Evolutionary conservation across 2,329 filamentous ascomycete genomes (phyloP).

Genomic region (Scolecobasidium constrictum): DNA sequence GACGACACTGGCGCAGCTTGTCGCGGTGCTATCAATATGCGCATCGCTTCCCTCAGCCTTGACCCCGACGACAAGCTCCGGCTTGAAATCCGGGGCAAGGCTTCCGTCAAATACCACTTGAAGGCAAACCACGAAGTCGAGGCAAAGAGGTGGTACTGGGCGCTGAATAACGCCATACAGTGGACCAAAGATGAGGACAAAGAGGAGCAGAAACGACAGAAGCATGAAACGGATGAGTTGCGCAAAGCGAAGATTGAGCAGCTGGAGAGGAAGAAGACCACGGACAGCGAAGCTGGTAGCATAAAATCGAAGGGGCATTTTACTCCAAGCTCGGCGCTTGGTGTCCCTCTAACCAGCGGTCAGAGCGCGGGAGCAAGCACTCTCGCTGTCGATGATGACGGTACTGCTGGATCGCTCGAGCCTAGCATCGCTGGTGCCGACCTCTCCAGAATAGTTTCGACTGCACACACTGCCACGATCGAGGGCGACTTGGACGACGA

Average conservation of each 20-base stretch:
- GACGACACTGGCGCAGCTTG: constrained; percentile 94
- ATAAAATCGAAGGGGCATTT: constrained; percentile 15
- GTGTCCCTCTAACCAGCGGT: background rate
- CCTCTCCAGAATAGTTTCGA: constrained; percentile 36
- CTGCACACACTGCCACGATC: constrained; percentile 35
- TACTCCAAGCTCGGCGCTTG: background rate
- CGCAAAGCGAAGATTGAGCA: constrained; percentile 73
- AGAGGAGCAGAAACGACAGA: constrained; percentile 70
- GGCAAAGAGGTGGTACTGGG: constrained; percentile 98
- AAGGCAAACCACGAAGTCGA: constrained; percentile 98
- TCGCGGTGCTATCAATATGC: constrained; percentile 97
- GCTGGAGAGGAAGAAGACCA: constrained; percentile 29
- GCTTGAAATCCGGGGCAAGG: constrained; percentile 96
- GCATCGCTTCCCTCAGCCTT: constrained; percentile 89
- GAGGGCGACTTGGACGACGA: constrained; percentile 53
- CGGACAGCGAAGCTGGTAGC: constrained; percentile 30
- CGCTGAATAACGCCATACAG: constrained; percentile 95
- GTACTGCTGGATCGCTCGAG: constrained; percentile 44
- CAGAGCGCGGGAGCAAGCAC: constrained; percentile 30
- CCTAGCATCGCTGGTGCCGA: constrained; percentile 45
- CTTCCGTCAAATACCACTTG: constrained; percentile 94
- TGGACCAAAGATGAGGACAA: constrained; percentile 96
- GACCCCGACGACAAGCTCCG: constrained; percentile 94
- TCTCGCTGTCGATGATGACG: constrained; percentile 42
- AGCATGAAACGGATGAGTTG: constrained; percentile 63